Evolutionary conservation across 352 stramenopile genomes (phyloP), one percentile per base, ranked within the genome.

Genomic region (Pythium myriotylum): DNA sequence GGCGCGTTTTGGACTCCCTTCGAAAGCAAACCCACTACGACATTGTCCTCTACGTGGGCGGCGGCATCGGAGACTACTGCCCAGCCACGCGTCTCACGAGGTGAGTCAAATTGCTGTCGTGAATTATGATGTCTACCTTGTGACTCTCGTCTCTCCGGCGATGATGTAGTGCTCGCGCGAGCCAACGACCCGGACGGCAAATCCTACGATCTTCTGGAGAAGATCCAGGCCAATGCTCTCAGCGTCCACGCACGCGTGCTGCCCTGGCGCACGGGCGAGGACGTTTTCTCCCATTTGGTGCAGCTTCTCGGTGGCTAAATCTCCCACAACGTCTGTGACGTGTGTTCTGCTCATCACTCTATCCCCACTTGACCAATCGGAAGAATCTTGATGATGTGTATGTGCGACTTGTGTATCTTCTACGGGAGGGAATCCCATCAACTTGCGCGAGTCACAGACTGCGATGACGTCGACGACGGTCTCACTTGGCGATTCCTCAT

Each of bases 241-340:
- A 47, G 58, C 3, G 56, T 84, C 9, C 45, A 64, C n/a, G 80
- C 77, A 2, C 55, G 51, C 0, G 72, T 89, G 2, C 59, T 80
- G 29, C 43, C 65, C 23, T 89, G 80, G 80, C 70, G 54, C 40
- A 85, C 76, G 23, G 80, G 72, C 22, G 58, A 74, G 16, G 76
- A 89, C 37, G 79, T 88, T 39, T 80, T 74, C 52, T 13, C 4
- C 20, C 35, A 58, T 20, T 58, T 58, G 17, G 13, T 40, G 20
- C 19, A 49, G 16, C 2, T 49, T 2, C 42, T 49, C 29, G 29
- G 5, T 10, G 29, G 10, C 29, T 35, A 35, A 35, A 35, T 5
- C 29, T 35, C 10, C 29, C 29, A 35, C n/a, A n/a, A n/a, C n/a
- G n/a, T 35, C 29, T 35, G 29, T 35, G 29, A 35, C 29, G 10